phyloP scores from a whole-genome alignment of 164 flowering plant species.

The Chloranthus sessilifolius region DNA sequence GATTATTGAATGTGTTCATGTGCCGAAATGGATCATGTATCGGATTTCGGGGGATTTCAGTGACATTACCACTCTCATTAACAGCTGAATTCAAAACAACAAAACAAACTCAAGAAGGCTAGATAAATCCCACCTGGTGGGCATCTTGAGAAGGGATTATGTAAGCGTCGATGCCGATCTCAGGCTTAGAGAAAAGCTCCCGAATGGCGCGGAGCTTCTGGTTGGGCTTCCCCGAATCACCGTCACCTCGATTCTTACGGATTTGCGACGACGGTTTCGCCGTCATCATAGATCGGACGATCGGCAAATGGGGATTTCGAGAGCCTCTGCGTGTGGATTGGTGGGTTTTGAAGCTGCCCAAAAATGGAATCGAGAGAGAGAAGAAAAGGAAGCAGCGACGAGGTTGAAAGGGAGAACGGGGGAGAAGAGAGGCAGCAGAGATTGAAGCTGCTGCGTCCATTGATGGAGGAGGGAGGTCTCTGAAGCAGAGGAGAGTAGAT shows the following conservation, averaged over 20 bases:
- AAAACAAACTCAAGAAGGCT: too few relatives aligned
- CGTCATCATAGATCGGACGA: conserved; percentile 34
- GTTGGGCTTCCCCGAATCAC: conserved; percentile 30
- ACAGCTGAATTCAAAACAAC: too few relatives aligned
- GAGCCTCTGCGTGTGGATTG: conserved; percentile 7
- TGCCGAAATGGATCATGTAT: too few relatives aligned
- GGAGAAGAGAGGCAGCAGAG: too few relatives aligned
- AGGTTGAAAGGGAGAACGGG: conserved; percentile 11
- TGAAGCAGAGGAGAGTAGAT: too few relatives aligned
- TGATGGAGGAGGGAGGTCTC: too few relatives aligned
- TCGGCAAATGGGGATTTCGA: conserved; percentile 12
- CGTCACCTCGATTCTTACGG: conserved; percentile 23
- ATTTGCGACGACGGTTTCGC: conserved; percentile 74
- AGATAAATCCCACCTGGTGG: conserved; percentile 59
- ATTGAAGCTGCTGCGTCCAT: too few relatives aligned
- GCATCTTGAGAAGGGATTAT: conserved; percentile 96
- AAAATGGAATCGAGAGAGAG: conserved; percentile 27
- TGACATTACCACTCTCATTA: too few relatives aligned
- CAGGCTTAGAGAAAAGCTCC: conserved; percentile 65
- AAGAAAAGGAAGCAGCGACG: conserved; percentile 26
- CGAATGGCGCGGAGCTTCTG: conserved; percentile 72
- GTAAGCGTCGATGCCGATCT: conserved; percentile 79
- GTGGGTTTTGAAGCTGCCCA: conserved; percentile 21
- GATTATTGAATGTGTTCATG: too few relatives aligned
- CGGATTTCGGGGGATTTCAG: too few relatives aligned